A percentile compares a stretch with the other conserved stretches of the same genome.
These are phyloP conservation scores for Grigorovia transvaalensis DNA, from an alignment of 805 yeast genomes.

Conservation along the genomic window DNA sequence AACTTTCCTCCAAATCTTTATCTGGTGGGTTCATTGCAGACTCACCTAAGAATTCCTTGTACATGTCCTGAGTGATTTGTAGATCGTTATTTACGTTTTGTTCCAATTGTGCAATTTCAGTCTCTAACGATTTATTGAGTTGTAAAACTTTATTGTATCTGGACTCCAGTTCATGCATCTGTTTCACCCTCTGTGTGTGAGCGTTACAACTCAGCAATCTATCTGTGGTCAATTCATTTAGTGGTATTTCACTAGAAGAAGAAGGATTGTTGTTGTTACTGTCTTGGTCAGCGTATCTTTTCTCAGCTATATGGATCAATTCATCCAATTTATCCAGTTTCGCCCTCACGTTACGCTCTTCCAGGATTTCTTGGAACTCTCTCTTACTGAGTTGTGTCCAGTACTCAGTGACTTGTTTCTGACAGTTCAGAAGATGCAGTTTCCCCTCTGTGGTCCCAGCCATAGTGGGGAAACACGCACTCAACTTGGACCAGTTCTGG, in stretches of 20 bases:
- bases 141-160: constrained; percentile 13
- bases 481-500: constrained; percentile 40
- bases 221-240: constrained; percentile 18
- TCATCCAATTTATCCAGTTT: constrained; percentile 32
- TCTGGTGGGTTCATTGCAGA: constrained; percentile 10
- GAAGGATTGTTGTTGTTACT: too few relatives aligned
- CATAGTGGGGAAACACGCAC: constrained; percentile 45
- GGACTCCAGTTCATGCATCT: constrained; percentile 16
- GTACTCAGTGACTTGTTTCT: constrained; percentile 41
- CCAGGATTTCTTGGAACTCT: constrained; percentile 46
- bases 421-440: constrained; percentile 37
- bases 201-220: constrained; percentile 20
- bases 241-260: constrained; percentile 2
- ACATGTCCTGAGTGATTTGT: constrained; percentile 9
- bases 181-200: constrained; percentile 13
- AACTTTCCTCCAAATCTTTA: constrained; percentile 18
- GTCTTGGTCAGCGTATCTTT: constrained; percentile 2
- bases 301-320: constrained; percentile 29
- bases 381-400: constrained; percentile 40
- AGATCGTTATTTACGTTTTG: constrained; percentile 16
- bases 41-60: constrained; percentile 20
- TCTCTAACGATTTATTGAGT: constrained; percentile 16
- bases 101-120: constrained; percentile 16
- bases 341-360: constrained; percentile 33
- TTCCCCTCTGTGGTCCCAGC: constrained; percentile 38